phyloP scores from a whole-genome alignment of 495 filamentous ascomycete species.

The Daldinia childiae region DNA sequence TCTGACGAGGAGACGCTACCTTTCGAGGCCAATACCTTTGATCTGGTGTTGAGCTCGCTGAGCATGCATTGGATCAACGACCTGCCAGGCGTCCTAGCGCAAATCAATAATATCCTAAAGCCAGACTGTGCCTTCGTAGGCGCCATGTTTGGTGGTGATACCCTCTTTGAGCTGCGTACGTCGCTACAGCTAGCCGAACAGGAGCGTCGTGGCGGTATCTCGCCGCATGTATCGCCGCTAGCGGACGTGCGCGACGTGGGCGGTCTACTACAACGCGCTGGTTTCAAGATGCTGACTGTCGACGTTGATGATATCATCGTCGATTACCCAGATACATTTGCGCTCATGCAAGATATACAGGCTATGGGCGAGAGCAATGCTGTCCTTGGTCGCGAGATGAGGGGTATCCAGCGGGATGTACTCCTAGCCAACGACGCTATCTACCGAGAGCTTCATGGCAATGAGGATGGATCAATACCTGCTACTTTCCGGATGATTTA shows the following conservation, averaged over 20 bases:
- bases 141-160: constrained; percentile 96
- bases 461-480: constrained; percentile 73
- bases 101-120: constrained; percentile 84
- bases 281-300: constrained; percentile 95
- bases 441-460: constrained; percentile 84
- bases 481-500: constrained; percentile 94
- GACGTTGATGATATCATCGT: constrained; percentile 98
- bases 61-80: constrained; percentile 99
- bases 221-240: constrained; percentile 85
- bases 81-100: constrained; percentile 80
- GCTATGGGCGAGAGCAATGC: constrained; percentile 95
- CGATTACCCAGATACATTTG: constrained; percentile 91
- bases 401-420: constrained; percentile 80
- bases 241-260: constrained; percentile 94
- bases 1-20: constrained; percentile 76
- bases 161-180: constrained; percentile 91
- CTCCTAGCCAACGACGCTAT: constrained; percentile 88
- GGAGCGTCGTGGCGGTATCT: constrained; percentile 87
- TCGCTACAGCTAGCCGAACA: constrained; percentile 92
- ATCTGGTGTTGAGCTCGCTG: constrained; percentile 86
- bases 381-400: constrained; percentile 79
- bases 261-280: constrained; percentile 82
- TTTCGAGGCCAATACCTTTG: constrained; percentile 80
- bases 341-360: constrained; percentile 91
- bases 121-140: constrained; percentile 93